A percentile compares a stretch with the other conserved stretches of the same genome.
These are phyloP conservation scores for Prinsepia uniflora DNA, from an alignment of 306 rosid species.

Conservation along the genomic window DNA sequence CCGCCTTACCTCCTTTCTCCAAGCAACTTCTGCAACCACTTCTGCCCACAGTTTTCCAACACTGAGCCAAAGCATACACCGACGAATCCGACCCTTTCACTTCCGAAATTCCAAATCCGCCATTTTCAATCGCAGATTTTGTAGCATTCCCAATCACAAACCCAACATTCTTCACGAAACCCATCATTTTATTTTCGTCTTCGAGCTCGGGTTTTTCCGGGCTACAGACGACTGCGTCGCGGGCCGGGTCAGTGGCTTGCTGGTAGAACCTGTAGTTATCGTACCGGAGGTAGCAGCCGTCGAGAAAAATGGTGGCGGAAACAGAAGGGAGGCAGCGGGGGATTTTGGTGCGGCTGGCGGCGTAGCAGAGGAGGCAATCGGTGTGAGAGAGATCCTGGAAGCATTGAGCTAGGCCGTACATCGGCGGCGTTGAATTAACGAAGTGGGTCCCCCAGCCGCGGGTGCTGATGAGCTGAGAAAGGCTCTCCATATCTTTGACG, in stretches of 20 bases:
- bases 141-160: conserved; percentile 35
- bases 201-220: conserved; percentile 3
- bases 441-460: conserved; percentile 42
- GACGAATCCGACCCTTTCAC: conserved; percentile 26
- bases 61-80: conserved; percentile 70
- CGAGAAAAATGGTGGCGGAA: conserved; percentile 68
- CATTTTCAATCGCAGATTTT: conserved; percentile 23
- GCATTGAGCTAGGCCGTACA: conserved; percentile 68
- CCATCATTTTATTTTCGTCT: conserved; percentile 23
- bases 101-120: conserved; percentile 49
- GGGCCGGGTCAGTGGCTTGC: conserved; percentile 25
- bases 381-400: conserved; percentile 63
- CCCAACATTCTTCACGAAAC: conserved; percentile 25
- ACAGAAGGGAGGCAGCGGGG: conserved; percentile 77
- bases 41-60: conserved; percentile 54
- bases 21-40: conserved; percentile 55
- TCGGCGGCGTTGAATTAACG: conserved; percentile 42
- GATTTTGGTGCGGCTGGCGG: conserved; percentile 64
- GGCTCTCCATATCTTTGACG: conserved; percentile 57
- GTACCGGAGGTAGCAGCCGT: conserved; percentile 84
- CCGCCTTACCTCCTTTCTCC: conserved; percentile 46
- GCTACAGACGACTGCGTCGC: conserved; percentile 49
- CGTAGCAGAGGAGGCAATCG: conserved; percentile 76
- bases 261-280: conserved; percentile 63
- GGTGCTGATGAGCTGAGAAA: conserved; percentile 37